These are phyloP conservation scores for Dacryopinax primogenitus DNA, from an alignment of 768 basidiomycete genomes.

Conservation along the genomic window DNA sequence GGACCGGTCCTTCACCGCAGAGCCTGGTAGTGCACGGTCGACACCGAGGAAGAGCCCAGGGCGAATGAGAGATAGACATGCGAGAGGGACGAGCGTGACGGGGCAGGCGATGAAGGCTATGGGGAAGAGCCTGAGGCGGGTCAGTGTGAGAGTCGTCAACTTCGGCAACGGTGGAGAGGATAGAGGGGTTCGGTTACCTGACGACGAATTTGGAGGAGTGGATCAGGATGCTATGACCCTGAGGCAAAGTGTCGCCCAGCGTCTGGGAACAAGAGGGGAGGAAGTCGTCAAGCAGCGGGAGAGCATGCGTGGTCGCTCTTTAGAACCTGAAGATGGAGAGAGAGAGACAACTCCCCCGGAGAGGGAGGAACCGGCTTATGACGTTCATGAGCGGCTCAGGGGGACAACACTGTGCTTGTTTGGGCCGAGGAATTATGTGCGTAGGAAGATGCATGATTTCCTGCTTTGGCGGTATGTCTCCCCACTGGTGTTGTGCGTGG, in stretches of 20 bases:
- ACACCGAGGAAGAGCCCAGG: not conserved
- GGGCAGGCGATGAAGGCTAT: conserved; percentile 15
- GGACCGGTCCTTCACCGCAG: not conserved
- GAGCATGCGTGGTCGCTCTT: not conserved
- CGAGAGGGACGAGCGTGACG: not conserved
- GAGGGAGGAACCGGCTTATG: conserved; percentile 29
- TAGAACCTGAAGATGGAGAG: conserved; percentile 26
- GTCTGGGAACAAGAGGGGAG: not conserved
- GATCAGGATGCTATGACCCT: not conserved
- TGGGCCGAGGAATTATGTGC: conserved; percentile 50
- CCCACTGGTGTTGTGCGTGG: conserved; percentile 5
- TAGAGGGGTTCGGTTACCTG: not conserved
- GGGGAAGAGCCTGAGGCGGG: conserved; percentile 28
- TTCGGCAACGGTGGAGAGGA: conserved; percentile 34
- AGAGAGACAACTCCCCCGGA: conserved; percentile 24
- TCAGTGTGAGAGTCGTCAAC: conserved; percentile 73
- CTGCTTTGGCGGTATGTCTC: conserved; percentile 56
- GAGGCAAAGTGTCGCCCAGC: not conserved
- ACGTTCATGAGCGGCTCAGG: conserved; percentile 40
- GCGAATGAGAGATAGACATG: not conserved
- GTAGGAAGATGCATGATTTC: conserved; percentile 51
- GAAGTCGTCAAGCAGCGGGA: not conserved
- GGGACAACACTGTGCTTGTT: conserved; percentile 71
- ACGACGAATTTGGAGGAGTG: not conserved
- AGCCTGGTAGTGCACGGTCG: not conserved